Conservation (phyloP, 2,329 filamentous ascomycete genomes). For the Neurospora sp. region DNA sequence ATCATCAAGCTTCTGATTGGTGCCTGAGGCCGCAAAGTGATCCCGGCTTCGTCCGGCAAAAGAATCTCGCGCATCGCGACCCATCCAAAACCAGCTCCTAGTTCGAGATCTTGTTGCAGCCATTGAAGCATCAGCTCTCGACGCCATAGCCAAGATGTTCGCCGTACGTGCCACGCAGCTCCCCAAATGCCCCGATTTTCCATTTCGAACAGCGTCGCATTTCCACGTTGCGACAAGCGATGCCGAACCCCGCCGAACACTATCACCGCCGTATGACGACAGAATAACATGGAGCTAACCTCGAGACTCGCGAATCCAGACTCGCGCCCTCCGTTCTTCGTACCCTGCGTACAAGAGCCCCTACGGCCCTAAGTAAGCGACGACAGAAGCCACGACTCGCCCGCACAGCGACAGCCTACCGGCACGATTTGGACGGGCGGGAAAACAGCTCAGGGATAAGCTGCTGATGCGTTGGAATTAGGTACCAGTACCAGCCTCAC, state of each 20-base stretch:
- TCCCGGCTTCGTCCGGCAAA: constrained; percentile 23
- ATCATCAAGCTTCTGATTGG: constrained; percentile 3
- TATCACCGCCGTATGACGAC: background rate
- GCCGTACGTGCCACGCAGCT: constrained; percentile 16
- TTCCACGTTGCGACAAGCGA: background rate
- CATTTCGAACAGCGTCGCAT: background rate
- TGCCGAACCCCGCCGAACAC: background rate
- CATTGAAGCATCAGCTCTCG: constrained; percentile 18
- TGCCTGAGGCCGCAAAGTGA: constrained; percentile 19
- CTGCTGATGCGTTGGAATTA: constrained; percentile 26
- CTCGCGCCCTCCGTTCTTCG: constrained; percentile 32
- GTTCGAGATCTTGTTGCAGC: constrained; percentile 14
- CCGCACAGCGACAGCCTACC: background rate
- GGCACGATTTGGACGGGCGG: constrained; percentile 6
- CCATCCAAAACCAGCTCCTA: constrained; percentile 13
- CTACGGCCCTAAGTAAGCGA: constrained; percentile 56
- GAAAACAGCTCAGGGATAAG: constrained; percentile 9
- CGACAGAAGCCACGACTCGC: constrained; percentile 1
- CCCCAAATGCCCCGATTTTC: background rate
- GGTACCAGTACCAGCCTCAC: constrained; percentile 51
- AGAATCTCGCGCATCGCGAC: constrained; percentile 21
- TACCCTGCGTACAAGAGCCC: constrained; percentile 46
- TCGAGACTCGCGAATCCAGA: constrained; percentile 24
- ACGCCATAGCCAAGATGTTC: constrained; percentile 18
- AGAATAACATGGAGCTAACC: constrained; percentile 20